Evolutionary conservation across 1,284 basidiomycete genomes (phyloP), one percentile per base, ranked within the genome.

Genomic region (Ceraceosorus bombacis): DNA sequence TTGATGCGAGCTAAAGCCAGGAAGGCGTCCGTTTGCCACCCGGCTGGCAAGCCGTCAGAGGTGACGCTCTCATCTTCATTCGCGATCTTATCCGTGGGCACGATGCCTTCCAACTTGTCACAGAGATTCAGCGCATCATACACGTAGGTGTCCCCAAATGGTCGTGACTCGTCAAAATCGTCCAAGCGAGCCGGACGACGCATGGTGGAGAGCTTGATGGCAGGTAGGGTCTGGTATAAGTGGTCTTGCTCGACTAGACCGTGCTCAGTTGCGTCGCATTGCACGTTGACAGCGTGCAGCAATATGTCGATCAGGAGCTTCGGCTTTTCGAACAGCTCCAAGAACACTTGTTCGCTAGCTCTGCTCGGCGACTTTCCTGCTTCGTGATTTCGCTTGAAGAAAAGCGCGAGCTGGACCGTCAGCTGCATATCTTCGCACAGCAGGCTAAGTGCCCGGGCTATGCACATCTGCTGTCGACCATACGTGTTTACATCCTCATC

Each of bases 131-230:
- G 55, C 49, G 73, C 63, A 54, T 76, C 79, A 75, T 90, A 93
- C 5, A 85, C 79, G 72, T 90, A 96, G 60, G 83, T 81, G 59
- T 88, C 85, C 2, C 92, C 92, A 66, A 86, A 90, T 46, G 86
- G 84, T 43, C 89, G 84, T 65, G 67, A 59, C 39, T 61, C 54
- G 46, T 72, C 70, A 57, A 69, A 69, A 36, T 89, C 85, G 9
- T 83, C 81, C 8, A 83, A 70, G 2, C 86, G 83, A 39, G 83
- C 83, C 37, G 85, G 83, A 0, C 82, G 82, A 54, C 85, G 84
- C 49, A 92, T 78, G 1, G 63, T 60, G 27, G 27, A 27, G 27
- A 27, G 27, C 27, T 27, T 27, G 27, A 27, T 27, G 27, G 27
- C 27, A 27, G 27, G 27, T 3, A 27, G 27, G 27, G 27, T 27